Base-by-base conservation (phyloP, 805 yeast genomes). In the Brettanomyces nanus region DNA sequence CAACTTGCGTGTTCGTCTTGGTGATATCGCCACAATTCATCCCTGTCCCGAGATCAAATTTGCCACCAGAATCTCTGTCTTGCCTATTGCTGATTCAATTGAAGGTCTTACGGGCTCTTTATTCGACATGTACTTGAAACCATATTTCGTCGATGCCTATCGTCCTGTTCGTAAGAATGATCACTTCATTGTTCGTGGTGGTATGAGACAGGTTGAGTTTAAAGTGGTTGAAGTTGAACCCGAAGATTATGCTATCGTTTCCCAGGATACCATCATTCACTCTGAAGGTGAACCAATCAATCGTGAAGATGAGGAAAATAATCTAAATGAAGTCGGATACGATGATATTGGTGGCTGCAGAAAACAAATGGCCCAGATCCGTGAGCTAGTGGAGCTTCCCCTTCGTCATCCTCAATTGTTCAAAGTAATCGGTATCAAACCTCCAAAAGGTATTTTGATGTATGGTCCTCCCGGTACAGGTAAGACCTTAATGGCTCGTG, bases 401-500 rank as follows among this genome's bases (percentile, higher is more conserved):
- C 74, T 92, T 55, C 84, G 98, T 69, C 98, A 92, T 63, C 98
- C 98, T 37, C 97, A 92, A 66, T 75, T 92, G 54, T 92, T 92
- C 74, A 92, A 92, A 69, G 80, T 94, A 28, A 90, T 92, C 56
- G 98, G 98, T 75, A 92, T 92, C 61, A 92, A 92, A 63, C 98
- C 98, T 31, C 98, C 98, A 48, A 85, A 86, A 63, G 98, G 98
- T 70, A 87, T 92, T 44, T 75, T 92, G 57, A 85, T 85, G 95
- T 92, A 84, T 62, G 98, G 98, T 57, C 98, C 98, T 35, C 98
- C 98, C 25, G 98, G 98, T 77, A 92, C 98, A 13, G 98, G 98
- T 84, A 92, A 92, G 67, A 92, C 98, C 23, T 72, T 92, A 51
- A 87, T 92, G 95, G 98, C 98, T 2, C 80, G 98, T 62, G 98